These are phyloP conservation scores for Oryza coarctata DNA, from an alignment of 176 grass and related monocot genomes.

Conservation along the genomic window DNA sequence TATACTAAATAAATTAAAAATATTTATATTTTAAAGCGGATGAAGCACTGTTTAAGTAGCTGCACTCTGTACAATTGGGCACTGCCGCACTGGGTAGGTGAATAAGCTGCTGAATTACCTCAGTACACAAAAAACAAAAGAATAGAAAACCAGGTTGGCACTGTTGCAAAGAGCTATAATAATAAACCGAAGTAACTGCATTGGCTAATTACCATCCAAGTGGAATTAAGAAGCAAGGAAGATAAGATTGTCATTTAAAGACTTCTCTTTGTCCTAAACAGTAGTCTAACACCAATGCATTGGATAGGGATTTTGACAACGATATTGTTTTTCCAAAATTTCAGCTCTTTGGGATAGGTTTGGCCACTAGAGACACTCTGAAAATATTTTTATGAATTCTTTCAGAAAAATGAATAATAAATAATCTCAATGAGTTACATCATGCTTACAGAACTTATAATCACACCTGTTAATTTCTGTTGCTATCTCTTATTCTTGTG, in stretches of 20 bases:
- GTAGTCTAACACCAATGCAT: too few relatives aligned
- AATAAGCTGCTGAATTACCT: not conserved
- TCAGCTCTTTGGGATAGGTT: not conserved
- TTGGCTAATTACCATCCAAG: not conserved
- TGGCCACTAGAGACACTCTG: not conserved
- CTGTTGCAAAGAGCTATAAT: too few relatives aligned
- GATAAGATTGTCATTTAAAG: not conserved
- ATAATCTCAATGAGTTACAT: constrained; percentile 7
- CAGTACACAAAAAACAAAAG: not conserved
- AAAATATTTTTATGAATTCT: not conserved
- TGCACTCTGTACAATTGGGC: not conserved
- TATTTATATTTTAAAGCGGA: too few relatives aligned
- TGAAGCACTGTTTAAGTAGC: too few relatives aligned
- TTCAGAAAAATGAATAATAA: not conserved
- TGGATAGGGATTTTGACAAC: not conserved
- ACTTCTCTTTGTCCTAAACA: too few relatives aligned
- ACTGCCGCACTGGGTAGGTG: not conserved
- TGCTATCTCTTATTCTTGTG: not conserved
- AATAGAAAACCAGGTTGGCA: not conserved
- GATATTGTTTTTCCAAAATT: not conserved
- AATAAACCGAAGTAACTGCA: too few relatives aligned
- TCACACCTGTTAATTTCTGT: not conserved
- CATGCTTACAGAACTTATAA: constrained; percentile 19
- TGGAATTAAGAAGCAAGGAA: not conserved
- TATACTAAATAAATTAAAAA: too few relatives aligned